Conservation (phyloP, 2,329 filamentous ascomycete genomes). For the Polytolypa hystricis region DNA sequence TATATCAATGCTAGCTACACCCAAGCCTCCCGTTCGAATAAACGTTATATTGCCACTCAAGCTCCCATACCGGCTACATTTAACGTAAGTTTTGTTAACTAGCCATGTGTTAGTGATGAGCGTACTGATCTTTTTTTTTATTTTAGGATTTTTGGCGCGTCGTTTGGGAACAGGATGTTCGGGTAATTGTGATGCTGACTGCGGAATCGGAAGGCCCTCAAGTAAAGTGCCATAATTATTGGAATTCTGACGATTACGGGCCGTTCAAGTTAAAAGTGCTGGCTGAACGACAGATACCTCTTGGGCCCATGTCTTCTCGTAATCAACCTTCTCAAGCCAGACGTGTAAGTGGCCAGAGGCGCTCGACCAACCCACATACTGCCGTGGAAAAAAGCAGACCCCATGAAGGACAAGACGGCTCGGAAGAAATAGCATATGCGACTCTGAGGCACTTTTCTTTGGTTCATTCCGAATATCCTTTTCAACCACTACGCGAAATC, state of each 20-base stretch:
- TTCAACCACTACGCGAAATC: constrained; percentile 78
- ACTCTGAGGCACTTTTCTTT: constrained; percentile 80
- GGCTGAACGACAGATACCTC: constrained; percentile 69
- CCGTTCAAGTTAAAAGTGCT: constrained; percentile 62
- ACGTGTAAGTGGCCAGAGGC: constrained; percentile 27
- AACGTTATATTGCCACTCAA: constrained; percentile 91
- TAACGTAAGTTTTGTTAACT: constrained; percentile 48
- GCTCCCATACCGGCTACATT: constrained; percentile 88
- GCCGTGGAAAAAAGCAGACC: constrained; percentile 18
- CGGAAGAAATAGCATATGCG: constrained; percentile 58
- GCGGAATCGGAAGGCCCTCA: constrained; percentile 89
- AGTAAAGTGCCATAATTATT: constrained; percentile 90
- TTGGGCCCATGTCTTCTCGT: constrained; percentile 43
- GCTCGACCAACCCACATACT: constrained; percentile 24
- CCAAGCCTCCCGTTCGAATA: constrained; percentile 68
- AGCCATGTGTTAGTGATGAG: no score
- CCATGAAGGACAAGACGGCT: constrained; percentile 20
- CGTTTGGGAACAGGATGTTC: constrained; percentile 91
- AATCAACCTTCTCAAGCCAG: constrained; percentile 25
- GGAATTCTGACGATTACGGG: constrained; percentile 70
- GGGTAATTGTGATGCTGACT: constrained; percentile 92
- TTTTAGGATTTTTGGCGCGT: constrained; percentile 91
- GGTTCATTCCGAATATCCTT: constrained; percentile 64
- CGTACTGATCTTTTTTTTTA: neutral
- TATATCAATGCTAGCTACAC: constrained; percentile 93